These are phyloP conservation scores for Aspergillus wentii DNA, from an alignment of 495 filamentous ascomycete genomes.

Conservation along the genomic window DNA sequence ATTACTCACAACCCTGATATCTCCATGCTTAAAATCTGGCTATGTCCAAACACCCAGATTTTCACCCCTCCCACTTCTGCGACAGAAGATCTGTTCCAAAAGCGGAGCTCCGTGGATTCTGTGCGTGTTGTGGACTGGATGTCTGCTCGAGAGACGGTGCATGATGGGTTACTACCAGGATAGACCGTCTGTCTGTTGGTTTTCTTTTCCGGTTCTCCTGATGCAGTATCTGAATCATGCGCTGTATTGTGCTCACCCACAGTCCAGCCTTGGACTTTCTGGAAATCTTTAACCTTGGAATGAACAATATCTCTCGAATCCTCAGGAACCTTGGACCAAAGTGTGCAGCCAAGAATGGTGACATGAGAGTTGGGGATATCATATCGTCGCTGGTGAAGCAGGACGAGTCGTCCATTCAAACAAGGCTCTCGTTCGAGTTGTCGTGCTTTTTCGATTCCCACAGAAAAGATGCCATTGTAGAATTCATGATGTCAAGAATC, in stretches of 20 bases:
- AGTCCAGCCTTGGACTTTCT: constrained; percentile 45
- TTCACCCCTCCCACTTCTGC: constrained; percentile 18
- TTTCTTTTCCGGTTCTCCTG: constrained; percentile 11
- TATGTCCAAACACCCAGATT: constrained; percentile 52
- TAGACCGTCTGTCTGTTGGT: constrained; percentile 9
- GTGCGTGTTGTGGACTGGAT: constrained; percentile 34
- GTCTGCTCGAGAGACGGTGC: constrained; percentile 41
- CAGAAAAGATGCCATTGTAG: constrained; percentile 34
- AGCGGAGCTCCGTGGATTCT: constrained; percentile 37
- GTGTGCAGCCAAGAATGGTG: constrained; percentile 52
- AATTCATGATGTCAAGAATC: constrained; percentile 59
- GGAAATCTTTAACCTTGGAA: constrained; percentile 44
- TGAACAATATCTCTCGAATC: constrained; percentile 29
- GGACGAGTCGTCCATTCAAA: constrained; percentile 36
- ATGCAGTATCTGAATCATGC: constrained; percentile 34
- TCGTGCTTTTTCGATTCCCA: constrained; percentile 36
- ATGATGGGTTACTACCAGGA: constrained; percentile 54
- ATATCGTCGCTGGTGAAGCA: constrained; percentile 41
- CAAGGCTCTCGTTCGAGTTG: constrained; percentile 38
- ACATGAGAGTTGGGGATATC: constrained; percentile 34
- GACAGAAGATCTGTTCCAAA: constrained; percentile 49
- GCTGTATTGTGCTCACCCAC: constrained; percentile 40
- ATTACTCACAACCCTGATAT: constrained; percentile 44
- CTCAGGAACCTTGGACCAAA: constrained; percentile 47
- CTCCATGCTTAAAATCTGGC: constrained; percentile 39